A percentile compares a stretch with the other conserved stretches of the same genome.
Evolutionary conservation across 768 basidiomycete species (phyloP).

Genomic region (Lentinula boryana): DNA sequence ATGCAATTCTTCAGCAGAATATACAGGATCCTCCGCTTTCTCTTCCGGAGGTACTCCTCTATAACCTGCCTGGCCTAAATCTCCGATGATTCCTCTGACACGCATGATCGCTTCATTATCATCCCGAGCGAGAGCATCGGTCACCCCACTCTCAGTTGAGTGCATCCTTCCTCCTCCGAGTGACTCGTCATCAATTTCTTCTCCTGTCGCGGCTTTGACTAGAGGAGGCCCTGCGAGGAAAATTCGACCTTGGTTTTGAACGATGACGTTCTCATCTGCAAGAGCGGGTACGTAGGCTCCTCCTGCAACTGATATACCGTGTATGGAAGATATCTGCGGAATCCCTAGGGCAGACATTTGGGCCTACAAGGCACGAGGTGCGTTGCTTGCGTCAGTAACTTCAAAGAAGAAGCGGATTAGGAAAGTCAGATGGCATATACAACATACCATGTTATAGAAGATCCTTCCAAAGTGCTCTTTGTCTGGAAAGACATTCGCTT

Average conservation of each 20-base stretch:
- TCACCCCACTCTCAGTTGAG: constrained; percentile 85
- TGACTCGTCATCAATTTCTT: constrained; percentile 88
- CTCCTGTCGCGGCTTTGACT: constrained; percentile 92
- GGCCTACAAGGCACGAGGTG: constrained; percentile 40
- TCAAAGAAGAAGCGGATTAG: background rate
- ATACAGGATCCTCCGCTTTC: constrained; percentile 76
- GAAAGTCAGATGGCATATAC: no score
- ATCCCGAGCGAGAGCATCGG: constrained; percentile 80
- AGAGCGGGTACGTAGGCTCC: constrained; percentile 96
- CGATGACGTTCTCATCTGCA: constrained; percentile 92
- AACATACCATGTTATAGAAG: constrained; percentile 89
- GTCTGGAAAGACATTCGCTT: constrained; percentile 94
- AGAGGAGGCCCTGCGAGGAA: constrained; percentile 94
- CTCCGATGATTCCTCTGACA: constrained; percentile 71
- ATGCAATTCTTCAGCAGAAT: constrained; percentile 76
- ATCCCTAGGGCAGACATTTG: constrained; percentile 91
- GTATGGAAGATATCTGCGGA: constrained; percentile 89
- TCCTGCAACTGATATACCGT: constrained; percentile 91
- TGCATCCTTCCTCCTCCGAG: constrained; percentile 91
- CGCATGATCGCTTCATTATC: constrained; percentile 84
- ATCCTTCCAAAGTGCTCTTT: constrained; percentile 94
- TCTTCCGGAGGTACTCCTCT: constrained; percentile 22
- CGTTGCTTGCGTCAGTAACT: background rate
- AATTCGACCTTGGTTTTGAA: constrained; percentile 86
- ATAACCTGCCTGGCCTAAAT: constrained; percentile 62